phyloP scores from a whole-genome alignment of 1,284 basidiomycete species.

The Heterobasidion occidentale region DNA sequence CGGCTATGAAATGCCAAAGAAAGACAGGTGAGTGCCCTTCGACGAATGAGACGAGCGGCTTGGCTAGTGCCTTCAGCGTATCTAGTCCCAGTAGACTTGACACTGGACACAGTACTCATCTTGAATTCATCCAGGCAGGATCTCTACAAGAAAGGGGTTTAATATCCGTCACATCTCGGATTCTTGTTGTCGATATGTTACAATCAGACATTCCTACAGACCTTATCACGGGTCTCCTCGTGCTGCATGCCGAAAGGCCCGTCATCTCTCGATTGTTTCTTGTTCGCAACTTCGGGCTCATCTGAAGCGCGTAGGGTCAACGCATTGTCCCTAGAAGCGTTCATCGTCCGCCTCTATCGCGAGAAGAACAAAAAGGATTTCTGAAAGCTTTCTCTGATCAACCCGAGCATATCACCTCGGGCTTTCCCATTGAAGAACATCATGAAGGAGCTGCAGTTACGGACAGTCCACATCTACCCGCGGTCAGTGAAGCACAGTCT shows the following conservation, averaged over 20 bases:
- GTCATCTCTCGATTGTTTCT: neutral
- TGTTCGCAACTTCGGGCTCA: neutral
- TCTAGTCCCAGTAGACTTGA: too few relatives aligned
- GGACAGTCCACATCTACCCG: conserved; percentile 88
- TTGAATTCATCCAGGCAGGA: conserved; percentile 57
- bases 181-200: conserved; percentile 95
- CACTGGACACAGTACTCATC: neutral
- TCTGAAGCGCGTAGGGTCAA: conserved; percentile 53
- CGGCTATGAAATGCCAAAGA: conserved; percentile 77
- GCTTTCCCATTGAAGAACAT: conserved; percentile 85
- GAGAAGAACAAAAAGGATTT: conserved; percentile 83
- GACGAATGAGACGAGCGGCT: neutral
- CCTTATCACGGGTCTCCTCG: conserved; percentile 85
- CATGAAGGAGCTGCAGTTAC: conserved; percentile 87
- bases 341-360: conserved; percentile 84
- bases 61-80: too few relatives aligned
- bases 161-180: conserved; percentile 88
- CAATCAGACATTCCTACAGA: conserved; percentile 78
- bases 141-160: conserved; percentile 86
- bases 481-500: conserved; percentile 41
- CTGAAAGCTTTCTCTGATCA: conserved; percentile 97
- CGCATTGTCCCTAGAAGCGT: conserved; percentile 79
- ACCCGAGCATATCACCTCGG: conserved; percentile 93
- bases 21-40: conserved; percentile 57
- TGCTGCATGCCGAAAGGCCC: conserved; percentile 87